phyloP scores from a whole-genome alignment of 495 filamentous ascomycete genomes.

The Chaetomium tenue region DNA sequence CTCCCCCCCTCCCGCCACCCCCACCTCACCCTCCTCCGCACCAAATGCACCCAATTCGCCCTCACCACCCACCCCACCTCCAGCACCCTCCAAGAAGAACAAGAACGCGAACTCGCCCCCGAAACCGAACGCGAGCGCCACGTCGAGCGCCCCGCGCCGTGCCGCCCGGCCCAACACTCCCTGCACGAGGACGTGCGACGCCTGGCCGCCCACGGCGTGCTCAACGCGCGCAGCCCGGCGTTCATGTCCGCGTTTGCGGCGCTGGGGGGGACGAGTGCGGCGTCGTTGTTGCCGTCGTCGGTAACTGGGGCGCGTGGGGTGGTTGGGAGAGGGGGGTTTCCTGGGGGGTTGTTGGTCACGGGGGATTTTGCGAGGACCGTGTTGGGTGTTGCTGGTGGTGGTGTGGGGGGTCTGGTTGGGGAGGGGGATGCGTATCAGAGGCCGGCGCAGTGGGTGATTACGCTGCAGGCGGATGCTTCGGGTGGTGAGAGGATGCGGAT shows the following conservation, averaged over 20 bases:
- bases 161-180: slow-evolving; percentile 40
- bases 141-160: slow-evolving; percentile 47
- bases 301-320: slow-evolving; percentile 3
- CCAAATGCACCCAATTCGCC: slow-evolving; percentile 45
- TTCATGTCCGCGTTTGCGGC: slow-evolving; percentile 51
- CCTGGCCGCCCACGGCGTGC: slow-evolving; percentile 8
- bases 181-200: slow-evolving; percentile 50
- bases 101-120: slow-evolving; percentile 65
- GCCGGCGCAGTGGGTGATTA: slow-evolving; percentile 60
- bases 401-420: no score
- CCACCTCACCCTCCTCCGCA: slow-evolving; percentile 52
- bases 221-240: slow-evolving; percentile 29
- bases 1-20: slow-evolving; percentile 26
- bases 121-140: slow-evolving; percentile 62
- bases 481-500: slow-evolving; percentile 31
- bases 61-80: neutral
- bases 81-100: slow-evolving; percentile 58
- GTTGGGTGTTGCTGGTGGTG: neutral
- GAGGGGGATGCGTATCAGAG: slow-evolving; percentile 52
- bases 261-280: slow-evolving; percentile 36
- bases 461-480: slow-evolving; percentile 20
- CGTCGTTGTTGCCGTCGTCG: slow-evolving; percentile 32
- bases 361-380: slow-evolving; percentile 57
- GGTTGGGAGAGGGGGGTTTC: slow-evolving; percentile 40
- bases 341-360: slow-evolving; percentile 50